Evolutionary conservation across 2,329 filamentous ascomycete species (phyloP).

Genomic region (Mycocentrospora acerina): DNA sequence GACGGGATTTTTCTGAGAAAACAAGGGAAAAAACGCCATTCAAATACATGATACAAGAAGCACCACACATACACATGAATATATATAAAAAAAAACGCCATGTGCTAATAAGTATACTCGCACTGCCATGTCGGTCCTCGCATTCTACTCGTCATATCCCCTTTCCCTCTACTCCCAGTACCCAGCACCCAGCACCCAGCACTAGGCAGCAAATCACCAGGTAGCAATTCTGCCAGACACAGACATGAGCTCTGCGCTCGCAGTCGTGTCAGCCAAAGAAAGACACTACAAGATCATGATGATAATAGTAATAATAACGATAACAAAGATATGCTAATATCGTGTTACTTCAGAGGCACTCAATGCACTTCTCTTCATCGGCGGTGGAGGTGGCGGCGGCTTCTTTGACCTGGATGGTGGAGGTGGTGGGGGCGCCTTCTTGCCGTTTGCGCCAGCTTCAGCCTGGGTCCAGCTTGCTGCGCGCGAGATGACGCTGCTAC

Average conservation of each 20-base stretch:
- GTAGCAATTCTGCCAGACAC: constrained; percentile 14
- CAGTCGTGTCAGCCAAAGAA: constrained; percentile 16
- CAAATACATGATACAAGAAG: no score
- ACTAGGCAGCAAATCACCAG: constrained; percentile 12
- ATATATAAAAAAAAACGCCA: no score
- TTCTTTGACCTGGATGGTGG: constrained; percentile 67
- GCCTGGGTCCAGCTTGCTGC: constrained; percentile 52
- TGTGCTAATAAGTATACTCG: no score
- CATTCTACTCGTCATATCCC: no score
- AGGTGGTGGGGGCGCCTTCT: constrained; percentile 58
- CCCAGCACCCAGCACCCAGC: no score
- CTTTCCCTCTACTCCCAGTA: no score
- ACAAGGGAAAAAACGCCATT: no score
- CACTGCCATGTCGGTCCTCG: no score
- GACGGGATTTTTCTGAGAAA: no score
- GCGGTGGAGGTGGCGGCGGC: constrained; percentile 64
- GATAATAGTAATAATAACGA: constrained; percentile 1
- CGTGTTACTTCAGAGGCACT: constrained; percentile 42
- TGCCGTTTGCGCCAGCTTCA: constrained; percentile 34
- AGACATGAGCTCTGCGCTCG: constrained; percentile 16
- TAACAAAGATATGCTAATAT: constrained; percentile 27
- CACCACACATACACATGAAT: no score
- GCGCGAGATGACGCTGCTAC: constrained; percentile 54
- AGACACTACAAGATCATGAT: constrained; percentile 6
- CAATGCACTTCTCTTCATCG: constrained; percentile 60